phyloP scores from a whole-genome alignment of 257 asterid species.

The Ophiorrhiza pumila region DNA sequence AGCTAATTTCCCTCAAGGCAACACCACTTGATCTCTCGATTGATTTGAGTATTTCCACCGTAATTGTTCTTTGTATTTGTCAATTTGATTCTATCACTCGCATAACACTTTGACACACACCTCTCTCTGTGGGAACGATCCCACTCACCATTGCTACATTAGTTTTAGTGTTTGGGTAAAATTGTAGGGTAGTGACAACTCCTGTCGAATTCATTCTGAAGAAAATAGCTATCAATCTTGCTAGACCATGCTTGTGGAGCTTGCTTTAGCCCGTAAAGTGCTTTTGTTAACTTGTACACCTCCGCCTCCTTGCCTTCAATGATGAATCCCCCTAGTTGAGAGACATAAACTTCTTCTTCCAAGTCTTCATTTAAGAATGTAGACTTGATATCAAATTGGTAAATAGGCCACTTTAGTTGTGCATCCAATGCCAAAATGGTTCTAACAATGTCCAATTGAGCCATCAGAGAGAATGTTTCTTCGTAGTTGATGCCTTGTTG shows the following conservation, averaged over 20 bases:
- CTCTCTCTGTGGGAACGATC: too few species aligned
- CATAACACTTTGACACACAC: too few species aligned
- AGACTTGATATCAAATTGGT: constrained; percentile 5
- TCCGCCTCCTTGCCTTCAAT: neutral
- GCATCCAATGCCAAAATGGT: constrained; percentile 1
- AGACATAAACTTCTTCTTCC: neutral
- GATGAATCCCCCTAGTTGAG: constrained; percentile 3
- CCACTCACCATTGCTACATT: too few species aligned
- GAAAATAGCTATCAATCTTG: neutral
- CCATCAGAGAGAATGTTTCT: neutral
- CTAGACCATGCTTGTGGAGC: neutral
- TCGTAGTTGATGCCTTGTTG: neutral
- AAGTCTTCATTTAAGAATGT: neutral
- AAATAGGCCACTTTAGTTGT: neutral
- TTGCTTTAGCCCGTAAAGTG: neutral
- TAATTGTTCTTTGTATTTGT: too few species aligned
- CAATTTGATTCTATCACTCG: too few species aligned
- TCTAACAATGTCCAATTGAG: constrained; percentile 7
- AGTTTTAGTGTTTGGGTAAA: too few species aligned
- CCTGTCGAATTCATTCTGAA: too few species aligned
- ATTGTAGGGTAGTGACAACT: too few species aligned
- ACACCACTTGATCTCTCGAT: too few species aligned
- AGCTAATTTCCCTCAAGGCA: too few species aligned
- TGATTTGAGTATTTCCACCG: too few species aligned
- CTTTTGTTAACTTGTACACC: neutral